Evolutionary conservation across 2,329 filamentous ascomycete species (phyloP).

Genomic region (Allantophomopsis cytisporea): DNA sequence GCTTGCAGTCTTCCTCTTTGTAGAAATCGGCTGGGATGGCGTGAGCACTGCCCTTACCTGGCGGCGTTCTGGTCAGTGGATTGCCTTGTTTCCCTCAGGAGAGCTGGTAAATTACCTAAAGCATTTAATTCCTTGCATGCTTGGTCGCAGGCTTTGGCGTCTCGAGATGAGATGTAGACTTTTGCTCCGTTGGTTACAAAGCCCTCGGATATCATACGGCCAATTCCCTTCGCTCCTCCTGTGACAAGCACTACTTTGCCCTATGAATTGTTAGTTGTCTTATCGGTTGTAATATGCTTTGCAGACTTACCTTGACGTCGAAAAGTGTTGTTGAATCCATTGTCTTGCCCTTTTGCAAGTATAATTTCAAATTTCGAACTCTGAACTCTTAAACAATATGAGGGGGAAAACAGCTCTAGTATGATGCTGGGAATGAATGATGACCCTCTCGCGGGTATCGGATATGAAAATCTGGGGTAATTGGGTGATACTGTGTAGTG

Average conservation of each 20-base stretch:
- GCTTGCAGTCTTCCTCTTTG: constrained; percentile 42
- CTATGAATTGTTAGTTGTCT: constrained; percentile 3
- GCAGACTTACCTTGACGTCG: constrained; percentile 37
- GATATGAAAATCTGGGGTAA: no score
- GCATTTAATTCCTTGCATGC: constrained; percentile 42
- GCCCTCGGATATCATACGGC: constrained; percentile 53
- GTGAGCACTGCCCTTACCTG: constrained; percentile 37
- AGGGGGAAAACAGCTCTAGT: constrained; percentile 5
- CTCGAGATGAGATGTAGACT: constrained; percentile 57
- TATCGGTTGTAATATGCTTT: background rate
- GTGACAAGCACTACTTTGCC: constrained; percentile 46
- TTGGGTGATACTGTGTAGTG: no score
- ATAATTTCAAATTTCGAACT: no score
- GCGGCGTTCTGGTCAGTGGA: background rate
- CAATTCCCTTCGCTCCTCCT: constrained; percentile 47
- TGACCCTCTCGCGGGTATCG: no score
- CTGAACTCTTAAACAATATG: no score
- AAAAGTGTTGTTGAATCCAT: constrained; percentile 33
- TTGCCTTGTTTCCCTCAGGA: background rate
- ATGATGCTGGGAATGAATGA: no score
- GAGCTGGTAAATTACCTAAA: constrained; percentile 22
- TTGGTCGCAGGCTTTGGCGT: constrained; percentile 44
- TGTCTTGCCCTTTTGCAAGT: constrained; percentile 14
- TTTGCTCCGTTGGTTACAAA: constrained; percentile 52
- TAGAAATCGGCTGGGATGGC: constrained; percentile 48